Evolutionary conservation across 805 yeast genomes (phyloP).

Genomic region (Cyberlindnera galapagoensis): DNA sequence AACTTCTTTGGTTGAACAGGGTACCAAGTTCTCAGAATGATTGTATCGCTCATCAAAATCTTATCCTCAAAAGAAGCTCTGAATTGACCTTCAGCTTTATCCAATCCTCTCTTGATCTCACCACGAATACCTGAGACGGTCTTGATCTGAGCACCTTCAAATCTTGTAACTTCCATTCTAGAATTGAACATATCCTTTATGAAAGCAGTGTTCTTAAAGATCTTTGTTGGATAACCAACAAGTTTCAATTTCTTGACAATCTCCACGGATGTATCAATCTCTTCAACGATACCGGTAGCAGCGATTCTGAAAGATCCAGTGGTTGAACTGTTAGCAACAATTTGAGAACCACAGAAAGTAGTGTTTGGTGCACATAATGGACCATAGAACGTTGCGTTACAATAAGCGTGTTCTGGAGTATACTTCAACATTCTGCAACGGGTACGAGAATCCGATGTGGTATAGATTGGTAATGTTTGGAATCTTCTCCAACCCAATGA

Average conservation of each 20-base stretch:
- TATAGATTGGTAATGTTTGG: constrained; percentile 92
- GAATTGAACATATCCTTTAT: constrained; percentile 94
- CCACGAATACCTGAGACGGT: constrained; percentile 98
- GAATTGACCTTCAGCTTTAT: constrained; percentile 91
- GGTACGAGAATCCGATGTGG: constrained; percentile 96
- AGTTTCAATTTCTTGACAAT: constrained; percentile 93
- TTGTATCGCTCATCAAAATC: constrained; percentile 81
- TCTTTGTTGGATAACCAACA: constrained; percentile 91
- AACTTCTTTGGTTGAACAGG: constrained; percentile 87
- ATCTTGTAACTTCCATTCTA: constrained; percentile 90
- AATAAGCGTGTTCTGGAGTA: constrained; percentile 96
- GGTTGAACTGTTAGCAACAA: constrained; percentile 76
- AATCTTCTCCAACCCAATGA: constrained; percentile 98
- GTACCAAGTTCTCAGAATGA: constrained; percentile 92
- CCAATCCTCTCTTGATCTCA: constrained; percentile 89
- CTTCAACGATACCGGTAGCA: constrained; percentile 95
- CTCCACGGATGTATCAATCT: constrained; percentile 80
- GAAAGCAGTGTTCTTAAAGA: constrained; percentile 94
- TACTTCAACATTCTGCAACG: constrained; percentile 96
- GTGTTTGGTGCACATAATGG: constrained; percentile 97
- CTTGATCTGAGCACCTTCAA: constrained; percentile 95
- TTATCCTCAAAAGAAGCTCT: constrained; percentile 98
- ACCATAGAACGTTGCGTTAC: constrained; percentile 93
- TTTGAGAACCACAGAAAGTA: constrained; percentile 91
- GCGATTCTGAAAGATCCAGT: constrained; percentile 91